These are phyloP conservation scores for Lactifluus piperatus DNA, from an alignment of 768 basidiomycete species.

Conservation along the genomic window DNA sequence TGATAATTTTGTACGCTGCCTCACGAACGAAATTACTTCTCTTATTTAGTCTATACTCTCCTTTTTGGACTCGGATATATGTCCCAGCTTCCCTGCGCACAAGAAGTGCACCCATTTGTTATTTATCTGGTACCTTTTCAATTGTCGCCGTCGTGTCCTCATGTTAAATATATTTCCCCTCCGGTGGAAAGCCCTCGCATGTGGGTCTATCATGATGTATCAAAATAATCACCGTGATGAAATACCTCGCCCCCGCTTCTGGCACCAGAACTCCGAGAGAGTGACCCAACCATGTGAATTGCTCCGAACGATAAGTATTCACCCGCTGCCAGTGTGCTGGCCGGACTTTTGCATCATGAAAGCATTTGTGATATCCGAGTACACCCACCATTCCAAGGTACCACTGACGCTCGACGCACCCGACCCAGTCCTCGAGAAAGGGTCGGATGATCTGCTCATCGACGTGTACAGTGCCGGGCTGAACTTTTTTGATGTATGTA, in stretches of 20 bases:
- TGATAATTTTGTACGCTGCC: neutral
- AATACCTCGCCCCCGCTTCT: too few relatives aligned
- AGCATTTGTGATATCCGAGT: conserved; percentile 30
- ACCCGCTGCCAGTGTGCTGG: neutral
- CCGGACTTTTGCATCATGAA: conserved; percentile 23
- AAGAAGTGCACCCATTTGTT: neutral
- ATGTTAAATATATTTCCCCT: neutral
- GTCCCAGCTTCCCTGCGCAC: neutral
- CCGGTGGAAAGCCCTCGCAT: neutral
- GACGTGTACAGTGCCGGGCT: conserved; percentile 43
- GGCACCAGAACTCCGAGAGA: neutral
- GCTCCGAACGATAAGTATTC: neutral
- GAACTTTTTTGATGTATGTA: conserved; percentile 37
- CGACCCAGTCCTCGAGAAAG: conserved; percentile 27
- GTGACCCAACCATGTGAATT: neutral
- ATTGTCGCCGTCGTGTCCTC: neutral
- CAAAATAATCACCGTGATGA: too few relatives aligned
- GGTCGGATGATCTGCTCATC: conserved; percentile 37
- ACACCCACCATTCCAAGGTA: conserved; percentile 37
- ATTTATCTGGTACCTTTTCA: neutral
- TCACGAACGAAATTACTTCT: too few relatives aligned
- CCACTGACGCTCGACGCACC: conserved; percentile 30
- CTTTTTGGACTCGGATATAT: too few relatives aligned
- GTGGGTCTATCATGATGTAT: too few relatives aligned
- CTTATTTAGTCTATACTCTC: too few relatives aligned